Evolutionary conservation across 2,329 filamentous ascomycete species (phyloP).

Genomic region (Taxawa tesnikishii): DNA sequence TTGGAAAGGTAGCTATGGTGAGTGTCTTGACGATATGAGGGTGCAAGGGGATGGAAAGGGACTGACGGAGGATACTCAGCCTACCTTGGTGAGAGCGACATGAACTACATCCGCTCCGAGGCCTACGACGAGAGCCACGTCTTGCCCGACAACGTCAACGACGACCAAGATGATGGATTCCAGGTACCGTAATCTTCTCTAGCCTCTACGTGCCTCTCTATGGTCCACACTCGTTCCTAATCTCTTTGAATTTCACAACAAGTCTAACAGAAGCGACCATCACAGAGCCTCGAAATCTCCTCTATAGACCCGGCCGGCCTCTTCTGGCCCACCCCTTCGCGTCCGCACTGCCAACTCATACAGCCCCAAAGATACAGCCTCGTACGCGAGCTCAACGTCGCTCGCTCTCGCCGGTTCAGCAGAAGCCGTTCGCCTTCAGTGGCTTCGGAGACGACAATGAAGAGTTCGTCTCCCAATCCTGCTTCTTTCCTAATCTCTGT

Average conservation of each 20-base stretch:
- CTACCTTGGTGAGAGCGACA: constrained; percentile 22
- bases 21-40: too few relatives aligned
- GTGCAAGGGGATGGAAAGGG: constrained; percentile 12
- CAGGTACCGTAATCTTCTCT: constrained; percentile 9
- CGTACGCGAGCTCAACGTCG: constrained; percentile 21
- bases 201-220: neutral
- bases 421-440: too few relatives aligned
- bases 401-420: too few relatives aligned
- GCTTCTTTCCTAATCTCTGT: too few relatives aligned
- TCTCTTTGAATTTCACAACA: neutral
- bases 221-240: neutral
- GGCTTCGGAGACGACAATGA: too few relatives aligned
- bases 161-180: constrained; percentile 18
- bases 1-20: constrained; percentile 42
- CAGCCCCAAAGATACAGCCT: constrained; percentile 7
- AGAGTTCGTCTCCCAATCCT: too few relatives aligned
- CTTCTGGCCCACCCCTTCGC: constrained; percentile 30
- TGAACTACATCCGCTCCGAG: constrained; percentile 14
- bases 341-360: constrained; percentile 22
- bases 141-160: constrained; percentile 19
- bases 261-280: neutral
- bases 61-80: constrained; percentile 15
- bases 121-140: constrained; percentile 5
- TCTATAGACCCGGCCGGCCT: constrained; percentile 7
- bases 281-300: constrained; percentile 20